phyloP scores from a whole-genome alignment of 345 rosid genomes.

The Salix exigua region DNA sequence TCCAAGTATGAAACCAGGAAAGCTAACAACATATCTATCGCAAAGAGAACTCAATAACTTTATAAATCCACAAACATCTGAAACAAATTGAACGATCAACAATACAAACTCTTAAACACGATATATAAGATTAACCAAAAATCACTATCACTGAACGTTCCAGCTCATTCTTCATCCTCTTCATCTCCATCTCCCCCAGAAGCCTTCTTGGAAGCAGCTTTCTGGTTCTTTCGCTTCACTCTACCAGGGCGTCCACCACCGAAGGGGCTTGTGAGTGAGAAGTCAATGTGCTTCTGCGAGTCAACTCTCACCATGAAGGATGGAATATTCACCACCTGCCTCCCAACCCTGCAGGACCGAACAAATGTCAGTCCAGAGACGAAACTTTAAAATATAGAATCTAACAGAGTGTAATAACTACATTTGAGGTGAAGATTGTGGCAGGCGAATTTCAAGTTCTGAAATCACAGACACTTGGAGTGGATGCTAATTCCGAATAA shows the following conservation, averaged over 20 bases:
- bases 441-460: not conserved
- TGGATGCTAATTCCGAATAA: not conserved
- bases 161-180: slow-evolving; percentile 9
- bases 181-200: slow-evolving; percentile 15
- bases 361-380: not conserved
- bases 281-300: slow-evolving; percentile 66
- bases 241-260: slow-evolving; percentile 48
- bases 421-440: not conserved
- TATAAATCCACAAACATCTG: not conserved
- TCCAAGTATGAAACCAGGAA: not conserved
- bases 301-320: slow-evolving; percentile 72
- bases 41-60: not conserved
- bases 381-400: not conserved
- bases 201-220: slow-evolving; percentile 13
- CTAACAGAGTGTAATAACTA: too few relatives aligned
- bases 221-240: slow-evolving; percentile 20
- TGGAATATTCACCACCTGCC: slow-evolving; percentile 69
- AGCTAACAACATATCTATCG: not conserved
- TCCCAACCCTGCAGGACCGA: slow-evolving; percentile 51
- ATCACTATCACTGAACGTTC: not conserved
- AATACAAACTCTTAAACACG: not conserved
- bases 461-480: not conserved
- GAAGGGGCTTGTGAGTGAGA: slow-evolving; percentile 65
- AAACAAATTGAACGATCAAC: not conserved
- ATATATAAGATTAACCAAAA: not conserved